These are phyloP conservation scores for Vitis hybrid DNA, from an alignment of 177 flowering plant species.

Conservation along the genomic window DNA sequence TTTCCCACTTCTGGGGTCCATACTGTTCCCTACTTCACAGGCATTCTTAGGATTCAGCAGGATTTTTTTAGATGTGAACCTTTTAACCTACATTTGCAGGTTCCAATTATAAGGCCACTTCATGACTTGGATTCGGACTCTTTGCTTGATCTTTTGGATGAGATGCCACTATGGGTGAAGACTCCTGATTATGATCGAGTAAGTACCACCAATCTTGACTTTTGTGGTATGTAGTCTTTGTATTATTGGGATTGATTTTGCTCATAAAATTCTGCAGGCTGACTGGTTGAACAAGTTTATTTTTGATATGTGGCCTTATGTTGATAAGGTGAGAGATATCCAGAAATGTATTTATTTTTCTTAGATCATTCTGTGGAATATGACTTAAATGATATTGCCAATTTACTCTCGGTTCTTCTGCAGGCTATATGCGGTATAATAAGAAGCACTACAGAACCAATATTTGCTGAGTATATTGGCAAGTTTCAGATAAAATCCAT, in stretches of 20 bases:
- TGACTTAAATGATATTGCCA: background rate
- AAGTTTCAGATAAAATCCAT: slow-evolving; percentile 51
- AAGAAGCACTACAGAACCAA: slow-evolving; percentile 44
- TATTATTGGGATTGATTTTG: background rate
- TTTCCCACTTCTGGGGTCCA: background rate
- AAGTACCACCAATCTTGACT: background rate
- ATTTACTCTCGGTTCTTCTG: background rate
- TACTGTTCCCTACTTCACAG: background rate
- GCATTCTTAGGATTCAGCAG: background rate
- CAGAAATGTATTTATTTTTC: background rate
- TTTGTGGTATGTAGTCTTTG: background rate
- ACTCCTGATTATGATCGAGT: slow-evolving; percentile 53
- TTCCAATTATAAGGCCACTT: slow-evolving; percentile 26
- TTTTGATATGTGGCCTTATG: slow-evolving; percentile 70
- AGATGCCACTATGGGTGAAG: slow-evolving; percentile 54
- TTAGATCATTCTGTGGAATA: background rate
- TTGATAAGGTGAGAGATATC: slow-evolving; percentile 53
- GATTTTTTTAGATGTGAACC: background rate
- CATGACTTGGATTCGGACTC: slow-evolving; percentile 29
- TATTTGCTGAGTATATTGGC: slow-evolving; percentile 60
- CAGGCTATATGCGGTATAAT: slow-evolving; percentile 64
- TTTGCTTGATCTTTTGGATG: slow-evolving; percentile 31
- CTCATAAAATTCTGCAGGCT: slow-evolving; percentile 35
- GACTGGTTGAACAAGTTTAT: slow-evolving; percentile 72
- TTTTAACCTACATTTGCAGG: slow-evolving; percentile 27